Conservation (phyloP, 129 eudicot species). For the Flaveria bidentis region DNA sequence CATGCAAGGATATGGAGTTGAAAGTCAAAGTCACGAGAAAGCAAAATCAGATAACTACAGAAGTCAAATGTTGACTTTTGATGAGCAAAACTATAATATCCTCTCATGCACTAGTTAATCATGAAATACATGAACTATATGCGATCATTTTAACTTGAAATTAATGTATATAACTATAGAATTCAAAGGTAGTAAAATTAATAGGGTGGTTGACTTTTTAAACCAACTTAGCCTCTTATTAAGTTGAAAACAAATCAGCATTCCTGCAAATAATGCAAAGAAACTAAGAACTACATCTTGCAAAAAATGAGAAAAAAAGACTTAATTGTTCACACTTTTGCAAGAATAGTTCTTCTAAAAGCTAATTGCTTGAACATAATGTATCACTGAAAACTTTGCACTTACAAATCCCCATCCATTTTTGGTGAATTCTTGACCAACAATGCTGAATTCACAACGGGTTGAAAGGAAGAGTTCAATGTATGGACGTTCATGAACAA, state of each 20-base stretch:
- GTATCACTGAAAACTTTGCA: not conserved
- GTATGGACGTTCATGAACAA: conserved; percentile 77
- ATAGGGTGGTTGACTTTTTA: not conserved
- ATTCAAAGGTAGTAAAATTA: not conserved
- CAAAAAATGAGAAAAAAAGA: not conserved
- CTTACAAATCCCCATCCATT: conserved; percentile 97
- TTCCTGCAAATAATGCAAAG: not conserved
- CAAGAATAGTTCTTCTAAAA: not conserved
- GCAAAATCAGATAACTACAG: not conserved
- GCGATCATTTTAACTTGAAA: not conserved
- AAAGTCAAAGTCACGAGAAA: not conserved
- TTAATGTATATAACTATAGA: not conserved
- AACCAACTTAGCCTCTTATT: not conserved
- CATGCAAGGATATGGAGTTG: not conserved
- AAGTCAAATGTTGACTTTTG: not conserved
- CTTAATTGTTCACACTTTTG: not conserved
- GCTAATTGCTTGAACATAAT: not conserved
- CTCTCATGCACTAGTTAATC: not conserved
- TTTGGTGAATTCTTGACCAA: conserved; percentile 76
- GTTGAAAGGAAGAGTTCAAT: conserved; percentile 68
- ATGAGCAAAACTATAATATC: not conserved
- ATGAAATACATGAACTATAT: not conserved
- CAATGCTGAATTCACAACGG: conserved; percentile 63
- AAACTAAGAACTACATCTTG: not conserved
- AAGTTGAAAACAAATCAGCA: not conserved